These are phyloP conservation scores for Saccharomycopsis malanga DNA, from an alignment of 805 yeast genomes.

Conservation along the genomic window DNA sequence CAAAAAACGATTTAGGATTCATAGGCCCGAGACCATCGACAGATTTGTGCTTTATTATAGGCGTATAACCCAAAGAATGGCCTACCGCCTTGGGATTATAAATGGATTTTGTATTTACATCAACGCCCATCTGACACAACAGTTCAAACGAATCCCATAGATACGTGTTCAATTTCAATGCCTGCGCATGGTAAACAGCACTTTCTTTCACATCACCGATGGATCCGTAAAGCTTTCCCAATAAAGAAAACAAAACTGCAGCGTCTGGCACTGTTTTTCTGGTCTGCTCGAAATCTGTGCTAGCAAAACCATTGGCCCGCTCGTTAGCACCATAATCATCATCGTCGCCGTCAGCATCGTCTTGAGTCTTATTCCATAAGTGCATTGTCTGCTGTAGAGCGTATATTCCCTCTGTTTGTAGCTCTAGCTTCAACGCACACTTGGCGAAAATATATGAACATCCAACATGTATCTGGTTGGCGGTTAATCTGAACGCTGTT, in stretches of 20 bases:
- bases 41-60: background rate
- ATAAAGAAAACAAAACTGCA: conserved; percentile 57
- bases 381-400: conserved; percentile 37
- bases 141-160: conserved; percentile 83
- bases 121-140: conserved; percentile 64
- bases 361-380: conserved; percentile 29
- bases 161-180: conserved; percentile 68
- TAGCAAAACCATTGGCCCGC: background rate
- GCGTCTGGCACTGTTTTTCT: conserved; percentile 47
- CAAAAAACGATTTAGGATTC: conserved; percentile 11
- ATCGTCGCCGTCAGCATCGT: background rate
- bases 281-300: conserved; percentile 34
- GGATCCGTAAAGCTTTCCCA: conserved; percentile 61
- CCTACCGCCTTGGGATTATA: conserved; percentile 30
- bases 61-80: background rate
- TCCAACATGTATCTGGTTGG: conserved; percentile 52
- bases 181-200: conserved; percentile 57
- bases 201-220: conserved; percentile 60
- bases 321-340: background rate
- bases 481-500: conserved; percentile 49
- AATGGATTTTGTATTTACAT: conserved; percentile 51
- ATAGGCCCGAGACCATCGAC: conserved; percentile 7
- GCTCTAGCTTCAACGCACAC: conserved; percentile 50
- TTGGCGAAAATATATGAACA: conserved; percentile 71
- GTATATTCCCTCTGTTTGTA: conserved; percentile 54